These are phyloP conservation scores for Coemansia sp. DNA, from an alignment of 192 early-diverging fungal species.

Conservation along the genomic window DNA sequence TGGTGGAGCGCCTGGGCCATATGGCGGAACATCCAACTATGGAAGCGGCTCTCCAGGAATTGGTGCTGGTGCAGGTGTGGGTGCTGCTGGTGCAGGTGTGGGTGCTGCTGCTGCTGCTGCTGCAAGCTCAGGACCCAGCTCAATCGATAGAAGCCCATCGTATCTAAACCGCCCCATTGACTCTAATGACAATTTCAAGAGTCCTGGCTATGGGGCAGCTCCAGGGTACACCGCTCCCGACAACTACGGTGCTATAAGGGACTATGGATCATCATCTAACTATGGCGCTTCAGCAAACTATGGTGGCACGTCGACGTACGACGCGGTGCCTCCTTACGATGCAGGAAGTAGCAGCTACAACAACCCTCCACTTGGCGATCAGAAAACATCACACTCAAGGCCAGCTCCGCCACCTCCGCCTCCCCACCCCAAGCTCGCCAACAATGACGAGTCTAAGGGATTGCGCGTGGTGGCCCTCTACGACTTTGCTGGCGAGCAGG, in stretches of 20 bases:
- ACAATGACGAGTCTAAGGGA: constrained; percentile 13
- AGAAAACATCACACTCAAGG: constrained; percentile 16
- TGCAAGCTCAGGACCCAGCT: background rate
- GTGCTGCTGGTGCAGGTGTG: background rate
- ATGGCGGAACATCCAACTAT: constrained; percentile 37
- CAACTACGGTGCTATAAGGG: constrained; percentile 13
- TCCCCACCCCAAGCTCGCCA: constrained; percentile 22
- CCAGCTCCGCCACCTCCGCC: constrained; percentile 55
- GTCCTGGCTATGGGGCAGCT: constrained; percentile 13
- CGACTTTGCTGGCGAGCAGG: constrained; percentile 78
- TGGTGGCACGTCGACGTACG: constrained; percentile 11
- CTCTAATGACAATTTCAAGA: background rate
- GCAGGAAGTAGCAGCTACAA: constrained; percentile 23
- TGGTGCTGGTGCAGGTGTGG: constrained; percentile 7
- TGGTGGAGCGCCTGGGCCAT: constrained; percentile 16
- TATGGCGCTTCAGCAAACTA: constrained; percentile 16
- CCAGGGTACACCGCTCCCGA: constrained; percentile 10
- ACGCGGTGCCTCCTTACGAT: constrained; percentile 21
- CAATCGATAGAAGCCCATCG: constrained; percentile 8
- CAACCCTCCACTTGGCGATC: constrained; percentile 15
- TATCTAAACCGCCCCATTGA: constrained; percentile 40
- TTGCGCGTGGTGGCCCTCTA: constrained; percentile 72
- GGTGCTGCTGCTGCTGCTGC: constrained; percentile 3
- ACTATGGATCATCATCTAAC: constrained; percentile 6
- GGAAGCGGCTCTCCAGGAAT: constrained; percentile 18